Percentiles rank a stretch among this genome's conserved stretches.
These are phyloP conservation scores for Platismatia glauca DNA, from an alignment of 495 filamentous ascomycete genomes.

Conservation along the genomic window DNA sequence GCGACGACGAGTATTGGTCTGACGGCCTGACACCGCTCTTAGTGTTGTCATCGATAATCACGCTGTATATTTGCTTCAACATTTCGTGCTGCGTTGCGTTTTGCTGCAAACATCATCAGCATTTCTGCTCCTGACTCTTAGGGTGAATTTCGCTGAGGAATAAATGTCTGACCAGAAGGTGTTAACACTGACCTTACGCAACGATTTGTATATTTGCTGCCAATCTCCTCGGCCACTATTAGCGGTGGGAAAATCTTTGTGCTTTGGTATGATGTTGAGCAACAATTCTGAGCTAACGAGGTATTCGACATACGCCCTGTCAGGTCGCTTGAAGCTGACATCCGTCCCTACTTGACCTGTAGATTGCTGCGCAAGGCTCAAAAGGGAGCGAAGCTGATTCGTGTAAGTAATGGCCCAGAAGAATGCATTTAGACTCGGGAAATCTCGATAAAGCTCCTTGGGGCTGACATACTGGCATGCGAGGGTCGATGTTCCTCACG, in stretches of 20 bases:
- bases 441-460: neutral
- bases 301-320: slow-evolving; percentile 66
- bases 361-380: slow-evolving; percentile 40
- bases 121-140: neutral
- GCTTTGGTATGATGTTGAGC: slow-evolving; percentile 61
- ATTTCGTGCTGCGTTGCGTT: slow-evolving; percentile 32
- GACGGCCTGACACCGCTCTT: slow-evolving; percentile 37
- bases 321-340: slow-evolving; percentile 46
- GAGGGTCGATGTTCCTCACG: slow-evolving; percentile 34
- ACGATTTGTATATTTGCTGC: slow-evolving; percentile 14
- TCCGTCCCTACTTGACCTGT: slow-evolving; percentile 44
- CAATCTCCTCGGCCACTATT: slow-evolving; percentile 14
- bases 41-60: slow-evolving; percentile 59
- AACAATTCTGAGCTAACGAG: slow-evolving; percentile 70
- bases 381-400: slow-evolving; percentile 35
- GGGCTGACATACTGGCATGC: slow-evolving; percentile 34
- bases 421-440: neutral
- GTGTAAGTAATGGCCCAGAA: neutral
- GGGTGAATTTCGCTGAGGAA: neutral
- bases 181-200: slow-evolving; percentile 21
- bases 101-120: slow-evolving; percentile 18
- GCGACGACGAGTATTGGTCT: neutral
- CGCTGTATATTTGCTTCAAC: slow-evolving; percentile 53
- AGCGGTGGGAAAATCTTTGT: slow-evolving; percentile 47
- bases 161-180: neutral